Percentiles rank a stretch among this genome's conserved stretches.
Conservation (phyloP, 768 basidiomycete genomes). For the Macrolepiota dolichaula region DNA sequence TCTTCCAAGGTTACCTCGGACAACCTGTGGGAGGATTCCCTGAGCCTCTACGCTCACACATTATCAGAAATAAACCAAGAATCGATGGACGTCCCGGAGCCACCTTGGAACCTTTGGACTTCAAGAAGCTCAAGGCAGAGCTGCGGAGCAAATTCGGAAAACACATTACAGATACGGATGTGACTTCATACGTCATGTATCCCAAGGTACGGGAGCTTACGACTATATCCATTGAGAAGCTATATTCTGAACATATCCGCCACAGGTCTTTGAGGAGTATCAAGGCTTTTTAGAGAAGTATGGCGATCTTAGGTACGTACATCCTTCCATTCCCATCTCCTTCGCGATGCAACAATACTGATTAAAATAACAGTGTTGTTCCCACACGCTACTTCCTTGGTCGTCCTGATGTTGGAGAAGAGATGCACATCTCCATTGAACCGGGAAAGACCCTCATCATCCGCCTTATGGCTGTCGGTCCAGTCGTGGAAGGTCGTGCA, state of each 20-base stretch:
- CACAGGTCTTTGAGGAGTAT: slow-evolving; percentile 94
- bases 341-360: background rate
- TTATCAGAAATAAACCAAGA: slow-evolving; percentile 91
- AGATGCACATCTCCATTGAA: slow-evolving; percentile 96
- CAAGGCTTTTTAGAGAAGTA: slow-evolving; percentile 94
- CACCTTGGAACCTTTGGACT: slow-evolving; percentile 83
- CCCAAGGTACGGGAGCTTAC: slow-evolving; percentile 66
- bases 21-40: slow-evolving; percentile 99
- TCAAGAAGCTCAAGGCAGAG: slow-evolving; percentile 94
- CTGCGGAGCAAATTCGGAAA: slow-evolving; percentile 92
- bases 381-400: slow-evolving; percentile 98
- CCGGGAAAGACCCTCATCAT: slow-evolving; percentile 97
- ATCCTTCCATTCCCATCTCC: slow-evolving; percentile 7
- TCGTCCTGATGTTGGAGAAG: slow-evolving; percentile 88
- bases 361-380: slow-evolving; percentile 59
- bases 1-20: slow-evolving; percentile 99
- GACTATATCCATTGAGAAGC: background rate
- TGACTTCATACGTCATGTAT: slow-evolving; percentile 97
- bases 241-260: background rate
- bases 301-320: slow-evolving; percentile 81
- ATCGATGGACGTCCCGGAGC: slow-evolving; percentile 94
- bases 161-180: slow-evolving; percentile 91
- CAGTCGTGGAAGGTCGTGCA: slow-evolving; percentile 87
- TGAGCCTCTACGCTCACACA: slow-evolving; percentile 85
- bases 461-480: slow-evolving; percentile 92